Conservation (phyloP, 2,329 filamentous ascomycete species). For the Tolypocladium ophioglossoides region DNA sequence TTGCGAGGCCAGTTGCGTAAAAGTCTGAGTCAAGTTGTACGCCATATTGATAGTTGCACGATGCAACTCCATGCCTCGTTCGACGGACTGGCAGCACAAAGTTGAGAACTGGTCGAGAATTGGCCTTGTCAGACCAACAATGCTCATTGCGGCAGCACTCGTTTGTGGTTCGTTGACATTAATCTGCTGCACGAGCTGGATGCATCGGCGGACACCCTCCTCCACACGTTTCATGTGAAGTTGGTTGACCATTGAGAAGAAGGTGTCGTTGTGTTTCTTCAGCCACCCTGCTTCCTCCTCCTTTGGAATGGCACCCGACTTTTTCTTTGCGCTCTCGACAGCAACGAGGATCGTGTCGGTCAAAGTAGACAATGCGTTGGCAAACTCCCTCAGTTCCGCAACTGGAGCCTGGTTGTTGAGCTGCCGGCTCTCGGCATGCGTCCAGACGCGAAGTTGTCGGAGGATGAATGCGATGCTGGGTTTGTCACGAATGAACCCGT, state of each 20-base stretch:
- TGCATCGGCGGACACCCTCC: constrained; percentile 24
- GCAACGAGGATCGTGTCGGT: constrained; percentile 70
- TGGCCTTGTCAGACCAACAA: constrained; percentile 37
- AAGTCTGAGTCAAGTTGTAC: constrained; percentile 64
- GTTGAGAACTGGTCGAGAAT: constrained; percentile 64
- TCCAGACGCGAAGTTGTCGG: constrained; percentile 57
- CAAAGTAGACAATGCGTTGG: constrained; percentile 48
- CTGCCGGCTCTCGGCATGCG: constrained; percentile 21
- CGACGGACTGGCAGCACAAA: constrained; percentile 48
- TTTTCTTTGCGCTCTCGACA: constrained; percentile 59
- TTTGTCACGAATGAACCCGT: constrained; percentile 24
- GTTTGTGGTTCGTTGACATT: constrained; percentile 15
- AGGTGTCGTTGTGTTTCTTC: constrained; percentile 34
- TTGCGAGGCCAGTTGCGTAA: constrained; percentile 67
- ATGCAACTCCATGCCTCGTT: constrained; percentile 54
- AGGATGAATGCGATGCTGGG: constrained; percentile 56
- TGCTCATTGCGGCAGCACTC: constrained; percentile 18
- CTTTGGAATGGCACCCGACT: constrained; percentile 29
- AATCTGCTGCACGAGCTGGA: constrained; percentile 23
- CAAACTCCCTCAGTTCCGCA: constrained; percentile 33
- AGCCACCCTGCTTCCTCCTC: constrained; percentile 26
- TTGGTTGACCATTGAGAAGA: constrained; percentile 42
- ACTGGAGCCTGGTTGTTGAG: constrained; percentile 3
- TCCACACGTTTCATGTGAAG: constrained; percentile 50
- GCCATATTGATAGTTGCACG: constrained; percentile 62